phyloP scores from a whole-genome alignment of 1,284 basidiomycete species.

The Agaricales sp. region DNA sequence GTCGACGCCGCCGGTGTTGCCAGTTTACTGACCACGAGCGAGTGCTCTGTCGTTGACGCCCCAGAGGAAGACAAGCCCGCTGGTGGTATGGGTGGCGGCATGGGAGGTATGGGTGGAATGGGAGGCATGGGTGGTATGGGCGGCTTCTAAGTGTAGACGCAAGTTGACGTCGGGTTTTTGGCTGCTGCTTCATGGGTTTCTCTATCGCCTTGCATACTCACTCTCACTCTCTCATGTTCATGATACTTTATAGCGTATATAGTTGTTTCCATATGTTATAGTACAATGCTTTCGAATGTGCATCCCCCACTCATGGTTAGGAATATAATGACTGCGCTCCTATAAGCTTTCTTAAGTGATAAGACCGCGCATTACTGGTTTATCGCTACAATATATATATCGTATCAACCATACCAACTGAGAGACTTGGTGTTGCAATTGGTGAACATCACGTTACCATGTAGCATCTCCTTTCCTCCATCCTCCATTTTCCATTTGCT shows the following conservation, averaged over 20 bases:
- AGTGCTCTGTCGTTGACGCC: conserved; percentile 88
- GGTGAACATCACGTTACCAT: too few species aligned
- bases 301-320: too few species aligned
- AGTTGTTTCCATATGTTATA: not conserved
- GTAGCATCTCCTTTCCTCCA: too few species aligned
- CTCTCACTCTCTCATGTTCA: too few species aligned
- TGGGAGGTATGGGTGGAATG: conserved; percentile 54
- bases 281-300: not conserved
- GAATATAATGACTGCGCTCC: too few species aligned
- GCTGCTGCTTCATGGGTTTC: not conserved
- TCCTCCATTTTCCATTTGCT: too few species aligned
- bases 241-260: not conserved
- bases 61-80: conserved; percentile 73
- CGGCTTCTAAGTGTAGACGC: conserved; percentile 6
- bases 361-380: too few species aligned
- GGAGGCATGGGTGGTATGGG: conserved; percentile 42
- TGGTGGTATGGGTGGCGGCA: conserved; percentile 27
- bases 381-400: too few species aligned
- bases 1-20: conserved; percentile 85
- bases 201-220: not conserved
- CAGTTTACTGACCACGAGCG: conserved; percentile 86
- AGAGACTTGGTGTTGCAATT: too few species aligned
- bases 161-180: not conserved
- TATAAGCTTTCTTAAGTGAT: too few species aligned
- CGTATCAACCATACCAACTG: too few species aligned